These are phyloP conservation scores for Alternaria sp. DNA, from an alignment of 2,329 filamentous ascomycete species.

Conservation along the genomic window DNA sequence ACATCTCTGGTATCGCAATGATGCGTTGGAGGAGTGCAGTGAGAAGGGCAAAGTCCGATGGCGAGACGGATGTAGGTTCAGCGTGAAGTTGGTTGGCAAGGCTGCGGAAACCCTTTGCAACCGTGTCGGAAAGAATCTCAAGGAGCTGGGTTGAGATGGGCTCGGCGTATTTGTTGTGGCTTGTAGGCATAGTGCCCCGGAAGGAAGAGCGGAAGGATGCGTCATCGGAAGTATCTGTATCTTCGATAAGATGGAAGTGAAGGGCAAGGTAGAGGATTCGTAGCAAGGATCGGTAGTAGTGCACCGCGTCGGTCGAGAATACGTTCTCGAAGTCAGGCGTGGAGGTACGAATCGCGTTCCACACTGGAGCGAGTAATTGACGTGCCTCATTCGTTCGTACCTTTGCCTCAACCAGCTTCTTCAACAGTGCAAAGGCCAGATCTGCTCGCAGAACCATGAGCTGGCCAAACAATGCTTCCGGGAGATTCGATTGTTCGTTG, in stretches of 20 bases:
- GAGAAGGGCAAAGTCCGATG: slow-evolving; percentile 85
- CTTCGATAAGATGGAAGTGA: slow-evolving; percentile 64
- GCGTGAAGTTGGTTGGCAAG: slow-evolving; percentile 86
- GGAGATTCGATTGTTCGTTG: slow-evolving; percentile 76
- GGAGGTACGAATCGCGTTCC: slow-evolving; percentile 66
- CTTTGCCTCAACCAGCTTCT: slow-evolving; percentile 73
- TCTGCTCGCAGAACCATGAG: slow-evolving; percentile 80
- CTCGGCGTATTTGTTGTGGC: slow-evolving; percentile 54
- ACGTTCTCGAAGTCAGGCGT: slow-evolving; percentile 68
- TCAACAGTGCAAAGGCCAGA: slow-evolving; percentile 82
- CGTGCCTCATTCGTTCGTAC: slow-evolving; percentile 62
- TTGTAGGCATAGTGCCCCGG: slow-evolving; percentile 43
- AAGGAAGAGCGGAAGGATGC: slow-evolving; percentile 46
- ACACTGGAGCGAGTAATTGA: slow-evolving; percentile 65
- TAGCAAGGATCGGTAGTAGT: slow-evolving; percentile 84
- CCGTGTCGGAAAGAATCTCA: slow-evolving; percentile 80
- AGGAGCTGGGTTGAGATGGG: slow-evolving; percentile 62
- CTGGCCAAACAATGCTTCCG: slow-evolving; percentile 82
- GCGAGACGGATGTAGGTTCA: slow-evolving; percentile 68
- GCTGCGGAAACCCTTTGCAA: slow-evolving; percentile 82
- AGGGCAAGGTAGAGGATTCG: slow-evolving; percentile 86
- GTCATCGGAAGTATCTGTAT: slow-evolving; percentile 41
- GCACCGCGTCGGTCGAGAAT: slow-evolving; percentile 64
- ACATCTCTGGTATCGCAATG: slow-evolving; percentile 78
- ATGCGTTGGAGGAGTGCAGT: slow-evolving; percentile 89